These are phyloP conservation scores for Termitomyces sp. DNA, from an alignment of 768 basidiomycete species.

Conservation along the genomic window DNA sequence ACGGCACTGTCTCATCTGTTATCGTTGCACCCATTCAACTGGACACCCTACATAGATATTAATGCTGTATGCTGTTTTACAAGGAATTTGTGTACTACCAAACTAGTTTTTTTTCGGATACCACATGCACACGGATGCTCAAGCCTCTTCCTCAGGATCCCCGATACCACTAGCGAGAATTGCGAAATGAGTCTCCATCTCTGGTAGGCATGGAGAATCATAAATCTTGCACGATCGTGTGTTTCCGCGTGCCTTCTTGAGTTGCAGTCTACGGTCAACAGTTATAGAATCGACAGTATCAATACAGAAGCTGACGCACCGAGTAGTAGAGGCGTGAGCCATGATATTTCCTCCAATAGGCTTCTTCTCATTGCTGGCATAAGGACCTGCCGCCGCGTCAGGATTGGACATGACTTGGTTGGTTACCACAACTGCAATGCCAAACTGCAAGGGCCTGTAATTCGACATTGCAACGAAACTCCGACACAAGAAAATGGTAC, in stretches of 20 bases:
- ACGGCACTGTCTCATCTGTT: conserved; percentile 13
- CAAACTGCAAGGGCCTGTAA: conserved; percentile 54
- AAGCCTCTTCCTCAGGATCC: conserved; percentile 87
- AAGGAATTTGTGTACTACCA: conserved; percentile 17
- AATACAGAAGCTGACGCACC: conserved; percentile 37
- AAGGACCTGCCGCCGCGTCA: conserved; percentile 86
- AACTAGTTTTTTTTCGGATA: conserved; percentile 11
- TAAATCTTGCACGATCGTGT: conserved; percentile 96
- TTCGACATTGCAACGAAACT: conserved; percentile 10
- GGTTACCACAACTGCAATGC: conserved; percentile 94
- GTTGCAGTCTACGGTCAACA: conserved; percentile 55
- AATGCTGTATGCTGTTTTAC: conserved; percentile 18
- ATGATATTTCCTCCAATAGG: conserved; percentile 99
- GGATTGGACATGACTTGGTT: conserved; percentile 99
- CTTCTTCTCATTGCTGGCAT: conserved; percentile 90
- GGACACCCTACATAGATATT: conserved; percentile 23
- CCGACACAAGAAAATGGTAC: conserved; percentile 33
- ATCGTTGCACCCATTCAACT: conserved; percentile 44
- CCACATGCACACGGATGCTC: background rate
- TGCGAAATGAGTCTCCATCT: conserved; percentile 93
- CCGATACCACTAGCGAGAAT: conserved; percentile 90
- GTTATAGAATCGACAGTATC: conserved; percentile 1
- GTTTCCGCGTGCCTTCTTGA: conserved; percentile 88
- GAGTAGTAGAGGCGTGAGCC: conserved; percentile 97
- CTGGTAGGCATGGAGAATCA: conserved; percentile 95